Conservation (phyloP, 768 basidiomycete species). For the Solioccasus polychromus region DNA sequence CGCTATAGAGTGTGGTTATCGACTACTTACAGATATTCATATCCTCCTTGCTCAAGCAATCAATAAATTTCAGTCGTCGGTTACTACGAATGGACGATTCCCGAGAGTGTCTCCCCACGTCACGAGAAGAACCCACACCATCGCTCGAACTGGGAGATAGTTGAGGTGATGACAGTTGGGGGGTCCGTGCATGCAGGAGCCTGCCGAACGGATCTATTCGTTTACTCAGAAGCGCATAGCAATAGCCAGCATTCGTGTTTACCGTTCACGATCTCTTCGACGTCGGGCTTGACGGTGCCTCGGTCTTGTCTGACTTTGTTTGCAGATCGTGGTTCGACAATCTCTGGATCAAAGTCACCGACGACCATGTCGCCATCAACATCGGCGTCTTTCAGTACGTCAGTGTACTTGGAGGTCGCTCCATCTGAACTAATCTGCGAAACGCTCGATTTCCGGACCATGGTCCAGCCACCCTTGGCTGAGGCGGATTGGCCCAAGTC, state of each 20-base stretch:
- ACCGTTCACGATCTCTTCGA: slow-evolving; percentile 79
- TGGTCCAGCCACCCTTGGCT: slow-evolving; percentile 72
- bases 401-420: slow-evolving; percentile 19
- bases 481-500: slow-evolving; percentile 40
- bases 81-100: slow-evolving; percentile 78
- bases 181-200: slow-evolving; percentile 37
- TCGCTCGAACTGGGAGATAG: slow-evolving; percentile 6
- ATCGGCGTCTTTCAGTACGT: slow-evolving; percentile 50
- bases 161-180: slow-evolving; percentile 4
- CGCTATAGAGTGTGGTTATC: not conserved
- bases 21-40: slow-evolving; percentile 72
- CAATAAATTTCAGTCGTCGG: slow-evolving; percentile 76
- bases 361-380: slow-evolving; percentile 76
- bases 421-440: slow-evolving; percentile 25
- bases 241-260: slow-evolving; percentile 21
- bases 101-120: slow-evolving; percentile 60
- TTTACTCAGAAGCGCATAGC: slow-evolving; percentile 29
- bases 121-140: slow-evolving; percentile 13
- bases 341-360: slow-evolving; percentile 69
- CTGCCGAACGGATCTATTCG: slow-evolving; percentile 58
- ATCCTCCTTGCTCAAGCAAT: slow-evolving; percentile 71
- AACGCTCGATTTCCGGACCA: slow-evolving; percentile 50
- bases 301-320: slow-evolving; percentile 45
- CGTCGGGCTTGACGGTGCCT: slow-evolving; percentile 59
- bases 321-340: slow-evolving; percentile 28